Evolutionary conservation across 2,329 filamentous ascomycete genomes (phyloP), one percentile per base, ranked within the genome.

Genomic region (Colletotrichum phormii): DNA sequence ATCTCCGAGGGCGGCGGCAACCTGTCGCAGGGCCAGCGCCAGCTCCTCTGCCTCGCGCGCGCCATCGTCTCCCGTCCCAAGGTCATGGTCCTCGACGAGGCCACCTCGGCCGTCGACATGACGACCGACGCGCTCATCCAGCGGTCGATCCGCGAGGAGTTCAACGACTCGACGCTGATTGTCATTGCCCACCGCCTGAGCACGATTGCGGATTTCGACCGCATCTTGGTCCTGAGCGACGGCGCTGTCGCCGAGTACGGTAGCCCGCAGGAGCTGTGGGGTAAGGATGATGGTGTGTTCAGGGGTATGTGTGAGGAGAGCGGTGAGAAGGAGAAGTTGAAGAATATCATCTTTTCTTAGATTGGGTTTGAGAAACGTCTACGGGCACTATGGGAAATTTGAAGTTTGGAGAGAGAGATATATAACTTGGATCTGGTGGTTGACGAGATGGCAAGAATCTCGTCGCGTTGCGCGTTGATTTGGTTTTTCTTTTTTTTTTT

Each of bases 11-110:
- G 92, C 22, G 93, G 93, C 0, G 87, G 93, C 4, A 95, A 95
- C 79, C 86, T 95, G 22, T 94, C 92, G 0, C 93, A 94, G 79
- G 93, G 93, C 33, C 93, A 95, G 80, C 88, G 93, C 3, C 93
- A 95, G 80, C 90, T 95, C 0, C 88, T 95, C 49, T 94, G 92
- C 77, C 89, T 94, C 4, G 93, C 93, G 0, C 91, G 91, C 63
- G 93, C 91, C 63, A 94, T 95, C 76, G 90, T 94, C 29, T 87
- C 90, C 0, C 88, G 91, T 0, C 93, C 93, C 3, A 92, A 93
- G 78, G 90, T 96, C 76, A 93, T 96, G 89, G 90, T 95, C 1
- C 87, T 95, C 1, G 93, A 96, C 79, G 93, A 95, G 82, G 93
- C 94, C 0, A 96, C 94, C 0, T 92, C 89, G 3, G 93, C 93